A percentile compares a stretch with the other conserved stretches of the same genome.
Evolutionary conservation across 257 asterid genomes (phyloP).

Genomic region (Fraxinus excelsior): DNA sequence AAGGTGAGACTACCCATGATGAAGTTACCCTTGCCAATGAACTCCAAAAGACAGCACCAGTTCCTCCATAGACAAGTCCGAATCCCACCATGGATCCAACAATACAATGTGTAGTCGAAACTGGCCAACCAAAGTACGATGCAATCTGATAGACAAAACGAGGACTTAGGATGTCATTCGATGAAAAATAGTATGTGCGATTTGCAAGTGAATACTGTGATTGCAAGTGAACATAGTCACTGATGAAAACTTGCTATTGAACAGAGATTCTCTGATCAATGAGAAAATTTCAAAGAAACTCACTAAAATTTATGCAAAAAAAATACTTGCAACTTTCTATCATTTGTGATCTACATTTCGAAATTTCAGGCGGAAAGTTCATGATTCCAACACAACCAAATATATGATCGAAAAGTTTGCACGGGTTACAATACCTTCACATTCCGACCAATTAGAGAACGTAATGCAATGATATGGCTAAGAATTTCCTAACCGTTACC

Average conservation of each 20-base stretch:
- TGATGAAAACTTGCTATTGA: no score
- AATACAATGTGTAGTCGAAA: conserved; percentile 90
- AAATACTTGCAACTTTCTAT: neutral
- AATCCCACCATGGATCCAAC: conserved; percentile 99
- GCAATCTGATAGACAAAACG: conserved; percentile 58
- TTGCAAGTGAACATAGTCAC: no score
- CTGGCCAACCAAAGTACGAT: conserved; percentile 94
- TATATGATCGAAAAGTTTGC: neutral
- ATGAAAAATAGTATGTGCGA: neutral
- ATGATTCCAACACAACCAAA: neutral
- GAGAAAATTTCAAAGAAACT: neutral
- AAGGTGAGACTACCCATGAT: conserved; percentile 93
- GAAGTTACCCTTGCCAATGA: conserved; percentile 84
- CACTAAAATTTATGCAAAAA: neutral
- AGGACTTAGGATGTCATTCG: neutral
- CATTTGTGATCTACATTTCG: neutral
- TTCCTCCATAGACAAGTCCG: conserved; percentile 85
- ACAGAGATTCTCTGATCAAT: no score
- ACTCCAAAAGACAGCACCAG: conserved; percentile 93
- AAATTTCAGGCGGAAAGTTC: neutral
- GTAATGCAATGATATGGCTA: neutral
- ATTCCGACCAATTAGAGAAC: neutral
- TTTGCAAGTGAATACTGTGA: no score
- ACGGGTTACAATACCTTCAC: neutral
- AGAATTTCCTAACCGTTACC: neutral